Percentiles rank a stretch among this genome's conserved stretches.
Evolutionary conservation across 306 rosid species (phyloP).

Genomic region (Malus orientalis): DNA sequence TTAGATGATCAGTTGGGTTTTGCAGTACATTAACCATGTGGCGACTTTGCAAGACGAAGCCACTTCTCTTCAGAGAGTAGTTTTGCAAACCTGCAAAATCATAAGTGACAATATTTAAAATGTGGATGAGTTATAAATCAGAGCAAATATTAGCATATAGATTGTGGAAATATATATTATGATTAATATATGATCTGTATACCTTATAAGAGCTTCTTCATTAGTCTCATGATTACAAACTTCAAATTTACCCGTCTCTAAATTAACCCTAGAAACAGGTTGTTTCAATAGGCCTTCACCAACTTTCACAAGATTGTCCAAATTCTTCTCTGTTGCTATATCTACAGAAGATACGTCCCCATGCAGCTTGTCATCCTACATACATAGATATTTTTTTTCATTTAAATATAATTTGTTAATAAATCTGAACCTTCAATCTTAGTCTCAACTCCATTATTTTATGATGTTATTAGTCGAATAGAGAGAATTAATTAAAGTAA

Average conservation of each 20-base stretch:
- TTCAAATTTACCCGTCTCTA: slow-evolving; percentile 34
- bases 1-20: not conserved
- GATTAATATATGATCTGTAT: not conserved
- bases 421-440: not conserved
- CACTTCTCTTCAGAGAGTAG: slow-evolving; percentile 41
- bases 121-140: not conserved
- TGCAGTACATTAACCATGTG: slow-evolving; percentile 1
- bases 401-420: not conserved
- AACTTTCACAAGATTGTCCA: slow-evolving; percentile 35
- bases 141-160: not conserved
- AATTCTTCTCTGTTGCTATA: slow-evolving; percentile 39
- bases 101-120: not conserved
- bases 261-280: slow-evolving; percentile 47
- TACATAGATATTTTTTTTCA: not conserved
- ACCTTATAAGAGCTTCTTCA: slow-evolving; percentile 49
- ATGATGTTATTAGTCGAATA: not conserved
- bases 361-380: slow-evolving; percentile 45
- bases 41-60: slow-evolving; percentile 40
- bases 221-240: slow-evolving; percentile 25
- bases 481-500: not conserved
- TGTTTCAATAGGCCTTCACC: slow-evolving; percentile 46
- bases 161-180: not conserved
- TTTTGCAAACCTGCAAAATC: slow-evolving; percentile 35
- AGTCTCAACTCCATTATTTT: not conserved
- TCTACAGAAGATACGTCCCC: slow-evolving; percentile 42